phyloP scores from a whole-genome alignment of 2,329 filamentous ascomycete species.

The Pezicula carpinea region DNA sequence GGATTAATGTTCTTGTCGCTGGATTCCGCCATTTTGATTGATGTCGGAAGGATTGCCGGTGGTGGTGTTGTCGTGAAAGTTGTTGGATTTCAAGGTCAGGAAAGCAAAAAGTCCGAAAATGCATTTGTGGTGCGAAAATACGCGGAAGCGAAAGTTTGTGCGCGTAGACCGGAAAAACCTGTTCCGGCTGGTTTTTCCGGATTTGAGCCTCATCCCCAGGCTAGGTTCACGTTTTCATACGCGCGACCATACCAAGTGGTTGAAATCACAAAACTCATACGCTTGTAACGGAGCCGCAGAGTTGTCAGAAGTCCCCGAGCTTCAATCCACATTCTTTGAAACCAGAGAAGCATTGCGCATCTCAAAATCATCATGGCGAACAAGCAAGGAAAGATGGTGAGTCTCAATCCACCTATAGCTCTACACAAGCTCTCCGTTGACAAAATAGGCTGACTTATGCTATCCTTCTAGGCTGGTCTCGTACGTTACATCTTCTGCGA shows the following conservation, averaged over 20 bases:
- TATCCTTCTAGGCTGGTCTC: constrained; percentile 60
- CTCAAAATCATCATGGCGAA: constrained; percentile 62
- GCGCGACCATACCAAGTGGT: background rate
- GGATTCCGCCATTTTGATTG: constrained; percentile 54
- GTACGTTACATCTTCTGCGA: constrained; percentile 44
- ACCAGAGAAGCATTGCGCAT: constrained; percentile 34
- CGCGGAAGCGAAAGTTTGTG: background rate
- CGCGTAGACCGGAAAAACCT: too few species aligned
- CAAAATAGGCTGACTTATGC: constrained; percentile 54
- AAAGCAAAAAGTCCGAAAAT: background rate
- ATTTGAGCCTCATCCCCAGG: background rate
- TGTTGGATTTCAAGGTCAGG: background rate
- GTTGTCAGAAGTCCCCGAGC: constrained; percentile 26
- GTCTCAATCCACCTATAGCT: constrained; percentile 38
- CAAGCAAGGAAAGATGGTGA: constrained; percentile 99
- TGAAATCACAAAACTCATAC: constrained; percentile 12
- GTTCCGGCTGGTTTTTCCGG: background rate
- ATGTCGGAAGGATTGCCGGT: constrained; percentile 17
- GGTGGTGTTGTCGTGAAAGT: constrained; percentile 8
- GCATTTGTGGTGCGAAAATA: background rate
- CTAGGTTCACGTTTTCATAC: background rate
- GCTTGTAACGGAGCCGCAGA: constrained; percentile 23
- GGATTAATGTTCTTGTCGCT: constrained; percentile 85
- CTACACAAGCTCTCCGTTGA: constrained; percentile 44
- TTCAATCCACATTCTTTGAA: constrained; percentile 31